Conservation (phyloP, 2,329 filamentous ascomycete species). For the Pleurostoma richardsiae region DNA sequence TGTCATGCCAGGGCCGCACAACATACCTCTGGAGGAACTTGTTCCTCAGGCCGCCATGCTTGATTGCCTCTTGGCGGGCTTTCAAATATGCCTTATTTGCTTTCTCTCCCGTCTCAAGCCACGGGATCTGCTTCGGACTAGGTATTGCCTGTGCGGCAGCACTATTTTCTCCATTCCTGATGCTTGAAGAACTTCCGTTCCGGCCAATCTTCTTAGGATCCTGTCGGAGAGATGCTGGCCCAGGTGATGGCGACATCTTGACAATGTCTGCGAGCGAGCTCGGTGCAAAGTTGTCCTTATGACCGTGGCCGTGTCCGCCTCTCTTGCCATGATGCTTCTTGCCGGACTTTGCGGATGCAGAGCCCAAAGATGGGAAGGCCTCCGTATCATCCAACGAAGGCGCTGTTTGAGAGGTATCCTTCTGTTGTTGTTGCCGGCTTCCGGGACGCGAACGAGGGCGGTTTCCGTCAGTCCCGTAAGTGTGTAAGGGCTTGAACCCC, state of each 20-base stretch:
- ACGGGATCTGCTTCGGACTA: constrained; percentile 86
- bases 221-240: constrained; percentile 53
- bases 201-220: constrained; percentile 55
- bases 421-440: constrained; percentile 69
- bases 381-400: constrained; percentile 89
- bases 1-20: background rate
- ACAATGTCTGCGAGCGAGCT: constrained; percentile 90
- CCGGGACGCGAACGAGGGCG: constrained; percentile 76
- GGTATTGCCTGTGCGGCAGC: constrained; percentile 78
- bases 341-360: constrained; percentile 65
- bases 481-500: constrained; percentile 60
- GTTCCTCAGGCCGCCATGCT: constrained; percentile 92
- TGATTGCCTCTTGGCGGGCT: constrained; percentile 91
- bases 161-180: constrained; percentile 71
- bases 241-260: constrained; percentile 88
- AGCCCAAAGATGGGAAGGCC: constrained; percentile 85
- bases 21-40: constrained; percentile 90
- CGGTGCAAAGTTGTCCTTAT: constrained; percentile 63
- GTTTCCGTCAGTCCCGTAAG: constrained; percentile 51
- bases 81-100: constrained; percentile 95
- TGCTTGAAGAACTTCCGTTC: constrained; percentile 60
- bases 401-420: constrained; percentile 59
- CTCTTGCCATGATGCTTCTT: constrained; percentile 95
- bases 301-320: constrained; percentile 69
- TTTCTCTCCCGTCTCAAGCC: constrained; percentile 87